Conservation (phyloP, 345 rosid genomes). For the Zanthoxylum bungeanum region DNA sequence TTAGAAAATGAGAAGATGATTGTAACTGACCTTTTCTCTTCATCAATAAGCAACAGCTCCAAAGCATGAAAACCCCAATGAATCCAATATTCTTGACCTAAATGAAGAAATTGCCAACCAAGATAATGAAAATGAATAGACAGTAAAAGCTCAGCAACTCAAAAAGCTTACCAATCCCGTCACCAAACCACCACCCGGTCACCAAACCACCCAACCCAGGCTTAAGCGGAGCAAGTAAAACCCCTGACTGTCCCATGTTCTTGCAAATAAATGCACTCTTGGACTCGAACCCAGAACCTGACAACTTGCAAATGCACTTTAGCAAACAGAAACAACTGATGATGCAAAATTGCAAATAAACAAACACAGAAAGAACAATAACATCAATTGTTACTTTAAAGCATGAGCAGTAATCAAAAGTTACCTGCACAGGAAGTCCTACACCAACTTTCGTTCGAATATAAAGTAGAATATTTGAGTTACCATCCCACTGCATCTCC, state of each 20-base stretch:
- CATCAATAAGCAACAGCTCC: slow-evolving; percentile 84
- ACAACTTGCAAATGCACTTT: too few species aligned
- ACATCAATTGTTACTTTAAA: not conserved
- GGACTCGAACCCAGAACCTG: too few species aligned
- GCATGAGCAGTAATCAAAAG: not conserved
- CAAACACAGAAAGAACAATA: not conserved
- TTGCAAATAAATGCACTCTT: too few species aligned
- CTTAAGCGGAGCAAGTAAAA: too few species aligned
- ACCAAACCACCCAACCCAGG: too few species aligned
- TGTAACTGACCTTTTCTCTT: slow-evolving; percentile 54
- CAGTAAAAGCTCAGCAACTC: not conserved
- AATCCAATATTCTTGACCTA: slow-evolving; percentile 88
- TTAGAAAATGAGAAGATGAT: not conserved
- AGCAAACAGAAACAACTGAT: too few species aligned
- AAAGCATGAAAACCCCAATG: slow-evolving; percentile 90
- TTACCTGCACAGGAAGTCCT: slow-evolving; percentile 77
- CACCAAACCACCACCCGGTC: too few species aligned
- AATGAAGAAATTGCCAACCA: slow-evolving; percentile 21
- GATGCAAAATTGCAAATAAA: not conserved
- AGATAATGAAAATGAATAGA: not conserved
- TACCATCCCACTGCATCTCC: slow-evolving; percentile 96
- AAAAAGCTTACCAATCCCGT: too few species aligned
- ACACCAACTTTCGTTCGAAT: slow-evolving; percentile 74
- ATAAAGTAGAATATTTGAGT: slow-evolving; percentile 71
- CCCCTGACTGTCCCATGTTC: too few species aligned